These are phyloP conservation scores for Candida maltosa DNA, from an alignment of 805 yeast genomes.

Conservation along the genomic window DNA sequence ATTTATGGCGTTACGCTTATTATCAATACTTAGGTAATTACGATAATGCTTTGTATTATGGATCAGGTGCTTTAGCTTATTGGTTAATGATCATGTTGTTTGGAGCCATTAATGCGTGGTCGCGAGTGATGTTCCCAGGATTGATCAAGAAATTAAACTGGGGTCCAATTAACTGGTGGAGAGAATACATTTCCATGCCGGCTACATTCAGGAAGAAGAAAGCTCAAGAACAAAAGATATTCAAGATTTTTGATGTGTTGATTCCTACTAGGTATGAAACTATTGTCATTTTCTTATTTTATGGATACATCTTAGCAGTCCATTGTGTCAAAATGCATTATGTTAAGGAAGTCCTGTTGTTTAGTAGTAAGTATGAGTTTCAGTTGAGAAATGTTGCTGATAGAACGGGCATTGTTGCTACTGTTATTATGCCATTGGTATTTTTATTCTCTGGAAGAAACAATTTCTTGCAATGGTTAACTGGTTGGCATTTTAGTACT, in stretches of 20 bases:
- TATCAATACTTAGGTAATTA: conserved; percentile 19
- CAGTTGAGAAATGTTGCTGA: conserved; percentile 39
- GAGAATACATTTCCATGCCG: conserved; percentile 23
- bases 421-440: conserved; percentile 48
- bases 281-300: conserved; percentile 29
- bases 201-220: conserved; percentile 35
- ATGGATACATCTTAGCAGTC: conserved; percentile 14
- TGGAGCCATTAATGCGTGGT: conserved; percentile 41
- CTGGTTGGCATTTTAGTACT: conserved; percentile 51
- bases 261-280: conserved; percentile 36
- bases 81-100: conserved; percentile 44
- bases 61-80: conserved; percentile 42
- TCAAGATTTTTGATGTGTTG: conserved; percentile 8
- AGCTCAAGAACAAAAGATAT: conserved; percentile 12
- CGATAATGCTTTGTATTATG: conserved; percentile 25
- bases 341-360: conserved; percentile 21
- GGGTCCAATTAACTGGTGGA: conserved; percentile 22
- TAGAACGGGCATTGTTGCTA: conserved; percentile 48
- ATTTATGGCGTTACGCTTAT: conserved; percentile 13
- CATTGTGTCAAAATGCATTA: conserved; percentile 5
- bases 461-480: conserved; percentile 55
- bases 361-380: conserved; percentile 12
- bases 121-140: conserved; percentile 35
- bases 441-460: conserved; percentile 61
- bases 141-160: conserved; percentile 24